phyloP scores from a whole-genome alignment of 495 filamentous ascomycete species.

The Entonaema liquescens region DNA sequence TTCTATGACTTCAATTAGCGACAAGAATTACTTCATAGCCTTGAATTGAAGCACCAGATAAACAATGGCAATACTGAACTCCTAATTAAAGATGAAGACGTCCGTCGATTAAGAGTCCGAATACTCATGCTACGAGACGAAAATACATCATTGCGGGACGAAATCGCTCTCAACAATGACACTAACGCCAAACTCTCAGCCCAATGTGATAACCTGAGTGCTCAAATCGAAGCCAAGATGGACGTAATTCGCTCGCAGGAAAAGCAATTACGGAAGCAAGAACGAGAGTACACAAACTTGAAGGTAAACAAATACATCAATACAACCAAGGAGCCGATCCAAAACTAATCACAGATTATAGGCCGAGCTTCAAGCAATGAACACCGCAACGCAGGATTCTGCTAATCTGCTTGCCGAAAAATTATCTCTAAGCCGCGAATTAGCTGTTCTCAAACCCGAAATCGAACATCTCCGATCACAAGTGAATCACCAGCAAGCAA shows the following conservation, averaged over 20 bases:
- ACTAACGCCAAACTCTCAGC: slow-evolving; percentile 68
- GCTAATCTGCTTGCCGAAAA: slow-evolving; percentile 80
- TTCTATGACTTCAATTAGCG: slow-evolving; percentile 34
- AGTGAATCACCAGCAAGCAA: slow-evolving; percentile 67
- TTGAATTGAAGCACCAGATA: slow-evolving; percentile 74
- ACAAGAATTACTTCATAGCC: slow-evolving; percentile 50
- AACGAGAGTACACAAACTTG: slow-evolving; percentile 70
- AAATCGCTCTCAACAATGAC: slow-evolving; percentile 57
- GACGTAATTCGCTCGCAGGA: slow-evolving; percentile 66
- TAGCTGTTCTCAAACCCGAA: slow-evolving; percentile 76
- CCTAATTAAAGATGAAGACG: slow-evolving; percentile 72
- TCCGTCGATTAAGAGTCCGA: slow-evolving; percentile 70
- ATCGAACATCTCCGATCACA: slow-evolving; percentile 80
- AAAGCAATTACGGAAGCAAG: slow-evolving; percentile 62
- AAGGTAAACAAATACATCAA: slow-evolving; percentile 61
- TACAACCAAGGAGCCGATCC: not conserved
- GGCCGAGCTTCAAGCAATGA: slow-evolving; percentile 73
- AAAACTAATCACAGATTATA: slow-evolving; percentile 47
- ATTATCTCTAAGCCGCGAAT: slow-evolving; percentile 72
- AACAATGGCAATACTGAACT: slow-evolving; percentile 64
- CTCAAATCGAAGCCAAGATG: slow-evolving; percentile 64
- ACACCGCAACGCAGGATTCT: slow-evolving; percentile 68
- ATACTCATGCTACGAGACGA: slow-evolving; percentile 75
- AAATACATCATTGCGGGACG: slow-evolving; percentile 55
- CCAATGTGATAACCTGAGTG: slow-evolving; percentile 63